Base-by-base conservation (phyloP, 208 protist genomes). In the Trypanosoma vivax region DNA sequence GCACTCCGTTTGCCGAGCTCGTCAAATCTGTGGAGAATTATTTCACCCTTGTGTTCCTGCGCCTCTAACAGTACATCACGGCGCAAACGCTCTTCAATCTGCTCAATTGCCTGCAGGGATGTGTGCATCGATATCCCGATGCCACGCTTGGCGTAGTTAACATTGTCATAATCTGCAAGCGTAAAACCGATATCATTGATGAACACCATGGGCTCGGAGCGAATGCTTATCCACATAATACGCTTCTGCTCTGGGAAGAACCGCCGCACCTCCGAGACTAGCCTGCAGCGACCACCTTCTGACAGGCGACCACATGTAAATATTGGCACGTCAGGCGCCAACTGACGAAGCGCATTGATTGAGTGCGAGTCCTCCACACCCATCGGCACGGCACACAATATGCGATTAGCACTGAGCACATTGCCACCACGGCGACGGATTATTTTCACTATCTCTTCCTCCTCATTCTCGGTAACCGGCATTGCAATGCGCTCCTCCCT, bases 21-120 rank as follows among this genome's bases (percentile, higher is more conserved):
- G 21, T 70, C 61, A 38, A 90, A 67, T 30, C 53, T 60, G 57
- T 93, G 86, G 43, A 93, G 55, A 19, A 93, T 43, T 28, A 90
- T 85, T 11, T 51, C 60, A 54, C 82, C 82, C 28, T 73, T 68
- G 50, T 87, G 75, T 51, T 86, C 82, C 64, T 83, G 77, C 28
- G 86, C 63, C 63, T 93, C 81, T 21, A 87, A 59, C 57, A 87
- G 43, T 30, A 93, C 86, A 58, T 93, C 86, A 5, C 75, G 61
- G 11, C 82, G 66, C 23, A 93, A 67, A 27, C 86, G 86, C 37
- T 93, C 86, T 65, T 93, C 81, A 25, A 93, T 88, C 67, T 93
- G 76, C 64, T 93, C 82, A 34, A 93, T 88, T 16, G 62, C 70
- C 29, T 83, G 49, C 43, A 81, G n/a, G 10, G 86, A 90, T 10